A percentile compares a stretch with the other conserved stretches of the same genome.
Conservation (phyloP, 2,329 filamentous ascomycete species). For the Ploettnerulaceae sp. region DNA sequence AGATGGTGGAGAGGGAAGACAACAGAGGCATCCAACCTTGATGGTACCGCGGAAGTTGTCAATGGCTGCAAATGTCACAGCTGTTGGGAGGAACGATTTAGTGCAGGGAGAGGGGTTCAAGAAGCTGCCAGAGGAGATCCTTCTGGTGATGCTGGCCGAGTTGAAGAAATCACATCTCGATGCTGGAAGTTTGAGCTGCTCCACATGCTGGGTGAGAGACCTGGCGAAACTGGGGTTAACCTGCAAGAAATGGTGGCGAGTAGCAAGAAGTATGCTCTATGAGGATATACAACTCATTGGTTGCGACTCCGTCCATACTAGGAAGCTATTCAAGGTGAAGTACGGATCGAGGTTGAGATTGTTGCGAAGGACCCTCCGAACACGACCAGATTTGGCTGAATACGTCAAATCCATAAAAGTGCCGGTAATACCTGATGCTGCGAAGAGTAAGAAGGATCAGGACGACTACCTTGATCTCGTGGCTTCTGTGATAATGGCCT, state of each 20-base stretch:
- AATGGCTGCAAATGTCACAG: conserved; percentile 3
- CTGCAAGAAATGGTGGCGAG: conserved; percentile 48
- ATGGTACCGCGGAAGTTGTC: conserved; percentile 19
- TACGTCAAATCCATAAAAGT: conserved; percentile 55
- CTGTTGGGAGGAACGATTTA: conserved; percentile 13
- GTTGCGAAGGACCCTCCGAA: conserved; percentile 52
- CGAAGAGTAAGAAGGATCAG: conserved; percentile 33
- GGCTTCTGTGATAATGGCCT: conserved; percentile 58
- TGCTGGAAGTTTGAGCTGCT: conserved; percentile 47
- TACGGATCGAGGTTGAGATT: conserved; percentile 51
- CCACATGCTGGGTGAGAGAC: conserved; percentile 63
- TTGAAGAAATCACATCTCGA: conserved; percentile 49
- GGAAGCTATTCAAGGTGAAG: conserved; percentile 52
- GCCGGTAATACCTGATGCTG: conserved; percentile 41
- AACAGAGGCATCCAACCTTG: conserved; percentile 8
- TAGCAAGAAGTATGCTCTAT: conserved; percentile 41
- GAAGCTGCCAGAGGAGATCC: conserved; percentile 53
- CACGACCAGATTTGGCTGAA: conserved; percentile 47
- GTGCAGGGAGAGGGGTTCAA: conserved; percentile 48
- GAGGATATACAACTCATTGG: conserved; percentile 55
- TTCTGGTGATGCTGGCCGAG: conserved; percentile 51
- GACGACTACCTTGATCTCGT: conserved; percentile 54
- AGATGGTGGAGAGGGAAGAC: conserved; percentile 16
- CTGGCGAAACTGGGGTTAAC: conserved; percentile 46
- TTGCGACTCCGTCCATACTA: conserved; percentile 49